phyloP scores from a whole-genome alignment of 148 eudicot species.

The Dysphania ambrosioides region DNA sequence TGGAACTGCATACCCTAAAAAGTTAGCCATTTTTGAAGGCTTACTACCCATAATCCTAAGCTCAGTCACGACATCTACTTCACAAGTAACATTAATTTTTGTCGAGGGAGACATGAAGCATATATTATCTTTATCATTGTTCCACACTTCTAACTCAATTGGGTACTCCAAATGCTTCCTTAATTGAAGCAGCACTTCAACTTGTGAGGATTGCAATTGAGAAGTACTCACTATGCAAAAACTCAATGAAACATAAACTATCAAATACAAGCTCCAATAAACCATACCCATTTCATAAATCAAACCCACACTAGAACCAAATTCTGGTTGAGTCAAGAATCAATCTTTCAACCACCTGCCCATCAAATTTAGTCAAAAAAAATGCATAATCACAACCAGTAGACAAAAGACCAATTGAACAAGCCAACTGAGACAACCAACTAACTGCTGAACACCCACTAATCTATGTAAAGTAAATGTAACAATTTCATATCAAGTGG shows the following conservation, averaged over 20 bases:
- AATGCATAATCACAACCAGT: too few relatives aligned
- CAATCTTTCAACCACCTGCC: background rate
- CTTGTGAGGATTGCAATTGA: slow-evolving; percentile 58
- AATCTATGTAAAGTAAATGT: too few relatives aligned
- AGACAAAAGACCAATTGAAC: too few relatives aligned
- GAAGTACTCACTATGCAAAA: slow-evolving; percentile 31
- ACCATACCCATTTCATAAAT: slow-evolving; percentile 10
- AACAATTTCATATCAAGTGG: slow-evolving; percentile 9
- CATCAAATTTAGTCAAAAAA: too few relatives aligned
- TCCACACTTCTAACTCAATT: slow-evolving; percentile 56
- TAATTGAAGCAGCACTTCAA: slow-evolving; percentile 56
- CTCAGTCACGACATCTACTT: slow-evolving; percentile 52
- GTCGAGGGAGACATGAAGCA: slow-evolving; percentile 46
- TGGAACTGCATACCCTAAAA: slow-evolving; percentile 50
- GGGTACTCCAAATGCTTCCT: slow-evolving; percentile 69
- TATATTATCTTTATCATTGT: slow-evolving; percentile 30
- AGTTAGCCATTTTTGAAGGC: slow-evolving; percentile 35
- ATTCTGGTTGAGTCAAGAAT: background rate
- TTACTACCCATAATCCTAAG: slow-evolving; percentile 60
- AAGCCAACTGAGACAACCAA: background rate
- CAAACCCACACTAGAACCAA: background rate
- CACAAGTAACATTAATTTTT: slow-evolving; percentile 58
- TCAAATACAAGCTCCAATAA: slow-evolving; percentile 30
- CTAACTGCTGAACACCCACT: background rate
- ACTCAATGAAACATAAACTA: slow-evolving; percentile 34